Evolutionary conservation across 352 stramenopile species (phyloP).

Genomic region (Phytophthora pseudosyringae): DNA sequence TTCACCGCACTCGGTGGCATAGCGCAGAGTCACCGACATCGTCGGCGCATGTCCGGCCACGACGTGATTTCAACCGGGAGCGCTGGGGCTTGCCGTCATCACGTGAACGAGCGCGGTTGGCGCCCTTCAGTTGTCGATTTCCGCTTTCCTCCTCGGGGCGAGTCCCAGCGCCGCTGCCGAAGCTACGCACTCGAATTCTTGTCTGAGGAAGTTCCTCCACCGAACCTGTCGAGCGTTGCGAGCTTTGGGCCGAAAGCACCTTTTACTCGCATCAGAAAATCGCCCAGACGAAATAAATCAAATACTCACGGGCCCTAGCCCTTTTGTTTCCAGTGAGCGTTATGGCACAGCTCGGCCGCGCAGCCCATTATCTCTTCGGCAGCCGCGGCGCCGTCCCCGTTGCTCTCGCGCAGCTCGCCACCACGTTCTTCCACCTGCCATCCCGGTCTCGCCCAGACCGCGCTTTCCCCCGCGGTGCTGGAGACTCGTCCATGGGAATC

Average conservation of each 20-base stretch:
- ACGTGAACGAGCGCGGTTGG: constrained; percentile 2
- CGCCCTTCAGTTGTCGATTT: background rate
- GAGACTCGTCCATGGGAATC: constrained; percentile 43
- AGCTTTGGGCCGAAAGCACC: constrained; percentile 1
- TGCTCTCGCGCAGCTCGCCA: constrained; percentile 9
- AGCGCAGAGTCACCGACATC: too few species aligned
- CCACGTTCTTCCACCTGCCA: constrained; percentile 32
- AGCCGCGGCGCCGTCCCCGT: constrained; percentile 6
- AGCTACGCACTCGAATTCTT: constrained; percentile 7
- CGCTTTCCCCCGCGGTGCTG: constrained; percentile 26
- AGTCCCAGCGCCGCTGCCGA: background rate
- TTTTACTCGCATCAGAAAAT: constrained; percentile 19
- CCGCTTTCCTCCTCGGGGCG: constrained; percentile 2
- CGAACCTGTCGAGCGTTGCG: background rate
- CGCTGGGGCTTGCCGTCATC: constrained; percentile 13
- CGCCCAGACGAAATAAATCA: constrained; percentile 44
- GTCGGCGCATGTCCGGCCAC: background rate
- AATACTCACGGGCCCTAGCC: constrained; percentile 25
- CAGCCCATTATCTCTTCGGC: constrained; percentile 18
- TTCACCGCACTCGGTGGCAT: too few species aligned
- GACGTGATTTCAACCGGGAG: background rate
- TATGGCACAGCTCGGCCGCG: constrained; percentile 12
- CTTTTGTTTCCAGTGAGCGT: constrained; percentile 43
- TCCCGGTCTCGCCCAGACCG: constrained; percentile 10
- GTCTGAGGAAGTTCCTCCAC: too few species aligned